Conservation (phyloP, 2,329 filamentous ascomycete species). For the Pyricularia grisea region DNA sequence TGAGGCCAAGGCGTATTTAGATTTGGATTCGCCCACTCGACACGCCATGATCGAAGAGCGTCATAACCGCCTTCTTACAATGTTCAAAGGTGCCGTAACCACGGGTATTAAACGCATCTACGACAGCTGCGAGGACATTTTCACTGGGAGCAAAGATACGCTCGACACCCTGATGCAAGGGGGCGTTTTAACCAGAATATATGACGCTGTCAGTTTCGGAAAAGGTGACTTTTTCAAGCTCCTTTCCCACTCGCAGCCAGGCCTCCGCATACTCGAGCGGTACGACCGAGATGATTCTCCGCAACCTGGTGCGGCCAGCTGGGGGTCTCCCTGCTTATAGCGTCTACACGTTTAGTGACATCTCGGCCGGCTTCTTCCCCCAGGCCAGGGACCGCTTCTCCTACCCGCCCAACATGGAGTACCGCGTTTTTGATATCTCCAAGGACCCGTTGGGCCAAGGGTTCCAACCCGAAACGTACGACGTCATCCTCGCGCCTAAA, state of each 20-base stretch:
- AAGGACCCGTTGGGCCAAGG: too few relatives aligned
- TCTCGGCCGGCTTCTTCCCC: conserved; percentile 13
- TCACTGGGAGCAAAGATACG: background rate
- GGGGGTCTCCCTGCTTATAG: conserved; percentile 4
- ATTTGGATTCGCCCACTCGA: background rate
- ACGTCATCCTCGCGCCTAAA: too few relatives aligned
- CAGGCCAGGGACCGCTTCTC: conserved; percentile 9
- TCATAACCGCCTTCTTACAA: background rate
- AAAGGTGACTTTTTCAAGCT: conserved; percentile 1
- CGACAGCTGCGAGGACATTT: background rate
- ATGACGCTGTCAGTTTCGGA: conserved; percentile 6
- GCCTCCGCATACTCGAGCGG: conserved; percentile 2
- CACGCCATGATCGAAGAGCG: background rate
- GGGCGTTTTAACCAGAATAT: background rate
- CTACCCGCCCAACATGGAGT: conserved; percentile 6
- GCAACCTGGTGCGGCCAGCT: background rate
- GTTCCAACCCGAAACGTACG: too few relatives aligned
- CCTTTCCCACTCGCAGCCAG: background rate
- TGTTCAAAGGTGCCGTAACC: background rate
- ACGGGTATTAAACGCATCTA: conserved; percentile 9
- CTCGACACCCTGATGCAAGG: conserved; percentile 5
- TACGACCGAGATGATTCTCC: conserved; percentile 9
- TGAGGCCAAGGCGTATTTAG: background rate
- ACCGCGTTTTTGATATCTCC: too few relatives aligned
- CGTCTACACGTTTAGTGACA: conserved; percentile 14